Evolutionary conservation across 805 yeast species (phyloP), one percentile per base, ranked within the genome.

Genomic region (Nakazawaea ambrosiae): DNA sequence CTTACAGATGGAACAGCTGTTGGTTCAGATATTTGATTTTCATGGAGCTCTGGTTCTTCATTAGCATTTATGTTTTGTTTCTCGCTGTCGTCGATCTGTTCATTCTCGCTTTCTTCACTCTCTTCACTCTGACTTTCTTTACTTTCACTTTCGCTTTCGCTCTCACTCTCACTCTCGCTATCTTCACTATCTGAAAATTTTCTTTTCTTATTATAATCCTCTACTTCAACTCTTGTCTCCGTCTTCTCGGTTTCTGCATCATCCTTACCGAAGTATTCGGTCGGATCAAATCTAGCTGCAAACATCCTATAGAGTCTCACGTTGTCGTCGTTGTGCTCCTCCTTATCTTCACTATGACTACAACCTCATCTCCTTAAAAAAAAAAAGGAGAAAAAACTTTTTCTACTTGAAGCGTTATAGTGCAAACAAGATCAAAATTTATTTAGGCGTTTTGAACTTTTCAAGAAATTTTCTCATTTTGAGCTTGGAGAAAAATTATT

Each of bases 181-280:
- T 22, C 24, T n/a, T n/a, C n/a, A 22, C 24, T 22, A 8, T 8
- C 24, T 10, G 24, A 22, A 7, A 26, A 14, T 26, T 26, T 26
- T 54, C 11, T 53, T 50, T 67, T 74, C 44, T 68, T 73, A n/a
- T n/a, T n/a, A n/a, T n/a, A n/a, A 4, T 33, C 44, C 17, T 27
- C 39, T n/a, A 43, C 47, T 4, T n/a, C 41, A 37, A 7, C 45
- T 32, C 10, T 48, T 43, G 26, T 51, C 59, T 17, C 34, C 24
- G 17, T 44, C 27, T 37, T 23, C 25, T 18, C 29, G 36, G 3
- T 40, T 30, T 29, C 34, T 36, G 20, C 37, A 37, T n/a, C 40
- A 39, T 27, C 35, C 31, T 10, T 36, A 39, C 2, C 23, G 2
- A 36, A 42, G 3, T 56, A 37, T 7, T 50, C 50, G 8, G 28